Base-by-base conservation (phyloP, 345 rosid species). In the Populus pruinosa region DNA sequence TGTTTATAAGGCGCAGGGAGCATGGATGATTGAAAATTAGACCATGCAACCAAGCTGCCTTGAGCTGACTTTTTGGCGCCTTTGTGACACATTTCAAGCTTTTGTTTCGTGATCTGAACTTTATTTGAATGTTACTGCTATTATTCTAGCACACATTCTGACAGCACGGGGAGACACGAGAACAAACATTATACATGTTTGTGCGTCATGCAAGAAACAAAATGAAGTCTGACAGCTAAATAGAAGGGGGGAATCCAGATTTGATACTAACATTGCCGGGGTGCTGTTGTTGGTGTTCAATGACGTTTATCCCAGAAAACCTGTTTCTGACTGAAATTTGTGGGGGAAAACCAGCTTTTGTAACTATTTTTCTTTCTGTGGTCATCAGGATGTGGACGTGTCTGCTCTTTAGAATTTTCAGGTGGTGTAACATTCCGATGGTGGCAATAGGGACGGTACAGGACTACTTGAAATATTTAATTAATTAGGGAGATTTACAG, bases 361-460 rank as follows among this genome's bases (percentile, higher is more conserved):
- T 47, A 47, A 47, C 53, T 47, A 4, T 50, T 50, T 50, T 50
- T 53, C 33, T 53, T 65, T 49, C 13, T 9, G 12, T 29, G 72
- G 72, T 84, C 44, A 71, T 59, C 87, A 92, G 98, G 99, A 84
- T 86, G 84, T 95, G 94, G 93, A 91, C 94, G 33, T 93, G 99
- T 83, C 6, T 95, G 67, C 91, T 93, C 72, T 95, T 93, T 79
- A 90, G 98, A 84, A 77, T 91, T 59, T 87, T 93, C 68, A 85
- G 77, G 85, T 90, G 78, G 80, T 91, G 98, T 69, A 91, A 82
- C 84, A 79, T 93, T 78, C 90, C 99, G n/a, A 84, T 93, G 81
- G 86, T 95, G 76, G 98, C 93, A 63, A 81, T 88, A 65, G 98
- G 90, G 69, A 90, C 97, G 83, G 99, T 93, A 90, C 44, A 67